Evolutionary conservation across 768 basidiomycete genomes (phyloP).

Genomic region (Clathrus columnatus): DNA sequence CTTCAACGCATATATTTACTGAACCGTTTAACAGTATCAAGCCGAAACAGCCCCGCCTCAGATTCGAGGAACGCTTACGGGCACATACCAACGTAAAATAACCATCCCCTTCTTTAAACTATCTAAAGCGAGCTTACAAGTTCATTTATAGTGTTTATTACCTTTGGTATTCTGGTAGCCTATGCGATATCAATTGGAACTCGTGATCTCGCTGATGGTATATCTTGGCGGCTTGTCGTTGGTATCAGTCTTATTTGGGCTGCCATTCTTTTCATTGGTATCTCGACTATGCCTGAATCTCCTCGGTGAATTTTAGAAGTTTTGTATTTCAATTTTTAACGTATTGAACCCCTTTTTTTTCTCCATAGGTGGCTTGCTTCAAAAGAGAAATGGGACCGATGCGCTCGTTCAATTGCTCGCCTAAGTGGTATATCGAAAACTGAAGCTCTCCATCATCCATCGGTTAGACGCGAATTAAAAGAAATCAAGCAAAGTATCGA

Average conservation of each 20-base stretch:
- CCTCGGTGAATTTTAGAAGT: conserved; percentile 30
- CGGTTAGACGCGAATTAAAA: conserved; percentile 40
- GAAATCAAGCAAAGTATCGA: conserved; percentile 49
- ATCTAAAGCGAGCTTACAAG: background rate
- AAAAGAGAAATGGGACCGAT: conserved; percentile 39
- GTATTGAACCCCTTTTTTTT: background rate
- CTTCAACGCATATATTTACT: background rate
- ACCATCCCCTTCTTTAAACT: background rate
- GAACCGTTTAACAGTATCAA: conserved; percentile 38
- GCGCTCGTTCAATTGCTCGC: conserved; percentile 38
- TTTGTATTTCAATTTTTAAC: background rate
- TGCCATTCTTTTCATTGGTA: conserved; percentile 50
- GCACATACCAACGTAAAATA: conserved; percentile 3
- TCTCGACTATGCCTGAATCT: conserved; percentile 62
- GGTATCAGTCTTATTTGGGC: conserved; percentile 59
- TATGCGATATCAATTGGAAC: conserved; percentile 69
- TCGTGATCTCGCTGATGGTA: conserved; percentile 34
- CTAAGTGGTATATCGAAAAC: conserved; percentile 37
- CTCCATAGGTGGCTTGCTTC: conserved; percentile 45
- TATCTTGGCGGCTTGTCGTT: conserved; percentile 55
- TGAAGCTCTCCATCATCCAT: conserved; percentile 32
- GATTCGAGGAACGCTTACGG: conserved; percentile 61
- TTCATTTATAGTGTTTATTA: conserved; percentile 40
- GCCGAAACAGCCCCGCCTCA: conserved; percentile 65
- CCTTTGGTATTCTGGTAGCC: conserved; percentile 60